Percentiles rank a stretch among this genome's conserved stretches.
phyloP scores from a whole-genome alignment of 2,329 filamentous ascomycete genomes.

The Ophiobolus disseminans region DNA sequence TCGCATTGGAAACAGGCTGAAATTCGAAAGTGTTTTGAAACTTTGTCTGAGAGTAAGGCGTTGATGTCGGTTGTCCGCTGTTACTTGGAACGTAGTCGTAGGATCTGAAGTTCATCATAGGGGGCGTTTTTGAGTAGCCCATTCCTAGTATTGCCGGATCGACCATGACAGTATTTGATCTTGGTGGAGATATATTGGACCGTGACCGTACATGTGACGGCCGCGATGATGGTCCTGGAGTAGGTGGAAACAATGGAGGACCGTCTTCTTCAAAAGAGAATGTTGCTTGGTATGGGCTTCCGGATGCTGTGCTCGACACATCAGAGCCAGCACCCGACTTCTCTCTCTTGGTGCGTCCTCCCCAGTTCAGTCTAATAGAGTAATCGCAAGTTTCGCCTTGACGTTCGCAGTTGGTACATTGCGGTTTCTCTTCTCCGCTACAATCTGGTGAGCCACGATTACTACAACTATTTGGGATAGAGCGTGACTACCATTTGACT shows the following conservation, averaged over 20 bases:
- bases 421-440: constrained; percentile 76
- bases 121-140: constrained; percentile 23
- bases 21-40: constrained; percentile 34
- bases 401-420: constrained; percentile 74
- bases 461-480: neutral
- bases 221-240: constrained; percentile 21
- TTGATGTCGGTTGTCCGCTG: constrained; percentile 13
- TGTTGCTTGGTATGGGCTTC: constrained; percentile 39
- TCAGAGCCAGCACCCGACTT: constrained; percentile 42
- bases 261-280: constrained; percentile 38
- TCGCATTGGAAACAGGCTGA: constrained; percentile 24
- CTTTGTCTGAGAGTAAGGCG: constrained; percentile 21
- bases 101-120: constrained; percentile 13
- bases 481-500: constrained; percentile 69
- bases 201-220: constrained; percentile 32
- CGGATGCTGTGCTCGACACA: constrained; percentile 31
- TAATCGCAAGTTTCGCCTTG: constrained; percentile 80
- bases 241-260: constrained; percentile 27
- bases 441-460: constrained; percentile 21
- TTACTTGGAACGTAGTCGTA: constrained; percentile 22
- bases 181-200: constrained; percentile 32
- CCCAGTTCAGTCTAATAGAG: constrained; percentile 82
- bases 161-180: constrained; percentile 28
- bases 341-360: constrained; percentile 71
- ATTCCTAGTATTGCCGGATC: constrained; percentile 37